Base-by-base conservation (phyloP, 352 stramenopile species). In the Phytopythium ostracodes region DNA sequence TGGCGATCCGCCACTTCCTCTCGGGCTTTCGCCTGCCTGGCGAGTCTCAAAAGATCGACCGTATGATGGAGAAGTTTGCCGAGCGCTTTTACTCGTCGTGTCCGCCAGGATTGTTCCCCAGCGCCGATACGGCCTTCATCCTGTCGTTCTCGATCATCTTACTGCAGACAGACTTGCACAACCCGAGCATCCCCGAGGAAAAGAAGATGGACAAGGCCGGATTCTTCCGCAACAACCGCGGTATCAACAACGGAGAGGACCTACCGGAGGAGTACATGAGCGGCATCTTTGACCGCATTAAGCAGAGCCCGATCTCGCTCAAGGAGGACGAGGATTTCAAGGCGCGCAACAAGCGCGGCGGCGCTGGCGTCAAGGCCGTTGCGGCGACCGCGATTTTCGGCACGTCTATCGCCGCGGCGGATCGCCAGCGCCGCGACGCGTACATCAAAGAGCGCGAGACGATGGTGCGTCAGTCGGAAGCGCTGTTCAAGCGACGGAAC, bases 31-130 rank as follows among this genome's bases (percentile, higher is more conserved):
- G 98, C 36, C 81, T 99, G 8, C 98, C 97, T 7, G 98, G 98
- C 27, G 98, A 99, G 76, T 98, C 97, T 1, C 98, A 99, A 72
- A 99, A 99, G 77, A 99, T 99, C 75, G 98, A 99, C 79, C 96
- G 98, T 35, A 99, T 99, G 67, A 99, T 99, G 96, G 97, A 99
- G 69, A 99, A 99, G 66, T 99, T 99, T 76, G 97, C 98, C 2
- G 96, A 99, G 71, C 83, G 81, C 1, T 94, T 79, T 54, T 88
- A 86, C 38, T 83, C 97, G 73, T 47, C 71, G 62, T 76, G 87
- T 87, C 61, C 78, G 4, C 71, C 79, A 7, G 82, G 77, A 8
- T 70, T 99, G 2, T 99, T 99, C 68, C 83, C 92, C 17, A 98
- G 88, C 35, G 94, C 96, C 17, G 98, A 99, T 70, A 98, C 96